Evolutionary conservation across 495 filamentous ascomycete species (phyloP), one percentile per base, ranked within the genome.

Genomic region (Clohesyomyces aquaticus): DNA sequence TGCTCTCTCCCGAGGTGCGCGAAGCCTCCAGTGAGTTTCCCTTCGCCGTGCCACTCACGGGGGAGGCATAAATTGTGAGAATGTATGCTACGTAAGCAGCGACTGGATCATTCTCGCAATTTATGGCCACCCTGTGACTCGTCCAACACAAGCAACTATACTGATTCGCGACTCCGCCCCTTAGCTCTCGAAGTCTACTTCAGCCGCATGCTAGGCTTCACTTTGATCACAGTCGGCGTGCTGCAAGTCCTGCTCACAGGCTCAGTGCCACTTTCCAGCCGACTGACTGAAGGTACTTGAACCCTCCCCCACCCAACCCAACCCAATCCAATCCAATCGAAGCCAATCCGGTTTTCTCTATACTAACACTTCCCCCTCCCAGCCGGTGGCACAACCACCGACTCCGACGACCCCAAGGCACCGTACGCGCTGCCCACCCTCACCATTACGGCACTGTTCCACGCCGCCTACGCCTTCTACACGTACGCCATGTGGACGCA

Each of bases 111-210:
- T n/a, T n/a, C n/a, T n/a, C n/a, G n/a, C n/a, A n/a, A n/a, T n/a
- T n/a, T n/a, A n/a, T n/a, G n/a, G n/a, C n/a, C n/a, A n/a, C n/a
- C n/a, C n/a, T n/a, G n/a, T n/a, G n/a, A n/a, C n/a, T n/a, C n/a
- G n/a, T n/a, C n/a, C n/a, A n/a, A n/a, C n/a, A n/a, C n/a, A n/a
- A n/a, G n/a, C n/a, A n/a, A n/a, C n/a, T n/a, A n/a, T n/a, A n/a
- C n/a, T n/a, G n/a, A n/a, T n/a, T n/a, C n/a, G n/a, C n/a, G n/a
- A n/a, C n/a, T n/a, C n/a, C n/a, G n/a, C n/a, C n/a, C n/a, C 3
- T 19, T 60, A 85, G 86, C 73, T 14, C 78, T 91, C n/a, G 89
- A 93, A 74, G 71, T 80, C 11, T 95, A 95, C 77, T 83, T 92
- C 69, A 83, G 85, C 41, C 87, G 90, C 27, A 82, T 80, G 23